Percentiles rank a stretch among this genome's conserved stretches.
phyloP scores from a whole-genome alignment of 345 rosid genomes.

The Lepidium aucheri region DNA sequence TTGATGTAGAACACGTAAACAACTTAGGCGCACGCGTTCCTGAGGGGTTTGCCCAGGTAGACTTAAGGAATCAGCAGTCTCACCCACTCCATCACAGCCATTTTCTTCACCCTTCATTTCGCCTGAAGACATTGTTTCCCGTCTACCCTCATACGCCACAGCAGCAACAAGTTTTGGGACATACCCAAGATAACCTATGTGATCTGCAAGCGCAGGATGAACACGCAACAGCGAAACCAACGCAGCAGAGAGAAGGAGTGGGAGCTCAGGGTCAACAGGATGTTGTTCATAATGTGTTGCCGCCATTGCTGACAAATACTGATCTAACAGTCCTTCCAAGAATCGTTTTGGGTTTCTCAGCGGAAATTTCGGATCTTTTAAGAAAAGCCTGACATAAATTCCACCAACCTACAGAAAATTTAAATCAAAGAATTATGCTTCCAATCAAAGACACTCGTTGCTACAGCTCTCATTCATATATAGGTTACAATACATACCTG shows the following conservation, averaged over 20 bases:
- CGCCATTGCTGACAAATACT: slow-evolving; percentile 87
- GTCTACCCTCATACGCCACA: slow-evolving; percentile 88
- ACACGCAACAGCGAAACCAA: slow-evolving; percentile 95
- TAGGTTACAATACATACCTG: slow-evolving; percentile 38
- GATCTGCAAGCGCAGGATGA: slow-evolving; percentile 97
- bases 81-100: slow-evolving; percentile 37
- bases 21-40: slow-evolving; percentile 96
- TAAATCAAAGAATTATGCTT: slow-evolving; percentile 1
- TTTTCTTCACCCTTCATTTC: slow-evolving; percentile 46
- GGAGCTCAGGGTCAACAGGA: slow-evolving; percentile 84
- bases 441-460: background rate
- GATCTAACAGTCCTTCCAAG: slow-evolving; percentile 95
- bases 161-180: slow-evolving; percentile 98
- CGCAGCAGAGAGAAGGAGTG: slow-evolving; percentile 96
- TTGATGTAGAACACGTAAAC: slow-evolving; percentile 95
- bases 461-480: background rate
- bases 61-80: slow-evolving; percentile 44
- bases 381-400: slow-evolving; percentile 84
- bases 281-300: slow-evolving; percentile 79
- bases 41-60: slow-evolving; percentile 78
- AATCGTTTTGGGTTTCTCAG: slow-evolving; percentile 92
- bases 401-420: slow-evolving; percentile 74
- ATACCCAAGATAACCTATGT: slow-evolving; percentile 94
- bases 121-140: slow-evolving; percentile 82
- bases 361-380: slow-evolving; percentile 97